phyloP scores from a whole-genome alignment of 352 stramenopile genomes.

The Achlya hypogyna region DNA sequence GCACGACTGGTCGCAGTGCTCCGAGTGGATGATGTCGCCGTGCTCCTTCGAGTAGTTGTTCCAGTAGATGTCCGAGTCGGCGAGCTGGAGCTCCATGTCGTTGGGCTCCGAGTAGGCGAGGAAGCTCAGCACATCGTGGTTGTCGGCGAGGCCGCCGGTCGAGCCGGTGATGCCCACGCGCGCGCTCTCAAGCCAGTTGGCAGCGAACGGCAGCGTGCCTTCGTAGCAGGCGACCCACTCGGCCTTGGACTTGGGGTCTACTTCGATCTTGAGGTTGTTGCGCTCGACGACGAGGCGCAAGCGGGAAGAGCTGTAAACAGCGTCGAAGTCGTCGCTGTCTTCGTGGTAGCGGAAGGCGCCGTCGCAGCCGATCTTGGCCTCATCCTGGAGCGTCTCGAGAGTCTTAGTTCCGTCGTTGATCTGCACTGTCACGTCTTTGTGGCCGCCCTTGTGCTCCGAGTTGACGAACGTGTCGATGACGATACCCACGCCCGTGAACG shows the following conservation, averaged over 20 bases:
- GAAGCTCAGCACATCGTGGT: constrained; percentile 71
- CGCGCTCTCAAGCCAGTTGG: constrained; percentile 52
- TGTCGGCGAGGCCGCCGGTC: constrained; percentile 68
- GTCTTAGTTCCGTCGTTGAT: constrained; percentile 70
- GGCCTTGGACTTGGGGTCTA: constrained; percentile 48
- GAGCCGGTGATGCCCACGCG: constrained; percentile 66
- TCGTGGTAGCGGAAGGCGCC: constrained; percentile 70
- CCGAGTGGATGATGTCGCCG: constrained; percentile 41
- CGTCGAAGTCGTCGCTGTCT: constrained; percentile 55
- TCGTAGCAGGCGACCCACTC: constrained; percentile 59
- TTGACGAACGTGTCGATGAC: constrained; percentile 76
- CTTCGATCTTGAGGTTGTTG: constrained; percentile 42
- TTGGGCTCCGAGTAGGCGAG: constrained; percentile 50
- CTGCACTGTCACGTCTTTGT: constrained; percentile 75
- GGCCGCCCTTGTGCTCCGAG: constrained; percentile 58
- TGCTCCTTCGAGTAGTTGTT: constrained; percentile 85
- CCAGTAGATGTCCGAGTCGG: constrained; percentile 61
- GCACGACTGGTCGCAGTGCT: constrained; percentile 63
- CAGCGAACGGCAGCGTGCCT: constrained; percentile 47
- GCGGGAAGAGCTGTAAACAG: constrained; percentile 57
- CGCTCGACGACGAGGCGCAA: constrained; percentile 54
- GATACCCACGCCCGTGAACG: constrained; percentile 63
- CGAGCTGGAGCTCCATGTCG: constrained; percentile 39
- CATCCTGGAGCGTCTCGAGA: constrained; percentile 55
- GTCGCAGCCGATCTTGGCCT: constrained; percentile 65